Evolutionary conservation across 2,329 filamentous ascomycete genomes (phyloP), one percentile per base, ranked within the genome.

Genomic region (Chaetomiaceae sp.): DNA sequence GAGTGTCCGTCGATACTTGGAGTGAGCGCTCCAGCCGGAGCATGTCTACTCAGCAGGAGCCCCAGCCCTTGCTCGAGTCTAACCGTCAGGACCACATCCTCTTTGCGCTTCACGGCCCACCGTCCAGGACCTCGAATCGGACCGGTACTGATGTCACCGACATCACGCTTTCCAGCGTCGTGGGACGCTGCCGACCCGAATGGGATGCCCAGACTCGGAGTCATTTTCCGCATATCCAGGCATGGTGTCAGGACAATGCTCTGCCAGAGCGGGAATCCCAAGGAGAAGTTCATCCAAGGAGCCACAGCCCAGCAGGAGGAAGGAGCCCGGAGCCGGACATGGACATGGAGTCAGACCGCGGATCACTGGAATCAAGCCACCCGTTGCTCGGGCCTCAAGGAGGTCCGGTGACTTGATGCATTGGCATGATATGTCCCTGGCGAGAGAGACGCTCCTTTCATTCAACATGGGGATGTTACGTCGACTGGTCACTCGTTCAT

Each of bases 131-230:
- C 19, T 57, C 55, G 3, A 33, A 42, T 2, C 44, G 48, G 20
- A 53, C 59, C 3, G 34, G 17, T 25, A 45, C 57, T 3, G 15
- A 34, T 15, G 33, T 37, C 11, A 59, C 58, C 22, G 59, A 58
- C 1, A 56, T 63, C 22, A 47, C 56, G 1, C 57, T 62, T 3
- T 56, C 57, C n/a, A 40, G 43, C 34, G 45, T 55, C 4, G 23
- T 17, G 14, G 52, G 44, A 7, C 52, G 52, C 22, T 22, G n/a
- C 19, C 57, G 37, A 19, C 17, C 51, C 1, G 34, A 55, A 8
- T 62, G 60, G 59, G 60, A 61, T 38, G n/a, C 51, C 11, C 27
- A 19, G 11, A 62, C 56, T 11, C 47, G 15, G 37, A 34, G 34
- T 14, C 48, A 46, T 17, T 62, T 60, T 19, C 11, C 25, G n/a